Percentiles rank a stretch among this genome's conserved stretches.
These are phyloP conservation scores for Skeletonema tropicum DNA, from an alignment of 108 stramenopile genomes.

Conservation along the genomic window DNA sequence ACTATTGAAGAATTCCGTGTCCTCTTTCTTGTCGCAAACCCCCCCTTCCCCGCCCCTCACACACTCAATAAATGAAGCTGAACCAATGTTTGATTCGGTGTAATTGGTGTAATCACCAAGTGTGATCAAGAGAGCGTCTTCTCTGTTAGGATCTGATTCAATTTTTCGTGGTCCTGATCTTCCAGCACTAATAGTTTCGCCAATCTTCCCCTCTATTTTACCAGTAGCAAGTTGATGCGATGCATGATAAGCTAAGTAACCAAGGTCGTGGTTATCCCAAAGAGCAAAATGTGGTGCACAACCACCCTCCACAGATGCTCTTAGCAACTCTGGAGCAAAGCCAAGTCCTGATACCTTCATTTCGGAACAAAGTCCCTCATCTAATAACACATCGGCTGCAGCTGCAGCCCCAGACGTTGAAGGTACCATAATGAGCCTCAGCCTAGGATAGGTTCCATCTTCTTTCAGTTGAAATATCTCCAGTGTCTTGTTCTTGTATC, in stretches of 20 bases:
- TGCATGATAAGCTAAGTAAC: neutral
- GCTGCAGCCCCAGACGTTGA: neutral
- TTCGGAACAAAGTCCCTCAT: neutral
- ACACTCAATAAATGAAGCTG: neutral
- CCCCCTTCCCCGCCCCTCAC: neutral
- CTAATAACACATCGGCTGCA: neutral
- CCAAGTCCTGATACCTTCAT: neutral
- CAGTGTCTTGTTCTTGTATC: neutral
- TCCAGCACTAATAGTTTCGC: neutral
- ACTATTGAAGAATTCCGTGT: neutral
- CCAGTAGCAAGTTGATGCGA: neutral
- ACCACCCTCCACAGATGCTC: neutral
- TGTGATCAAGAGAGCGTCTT: neutral
- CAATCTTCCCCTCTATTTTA: neutral
- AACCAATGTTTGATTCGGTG: neutral
- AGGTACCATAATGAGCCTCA: neutral
- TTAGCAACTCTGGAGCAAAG: neutral
- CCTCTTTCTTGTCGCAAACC: neutral
- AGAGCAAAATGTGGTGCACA: neutral
- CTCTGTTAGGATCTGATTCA: neutral
- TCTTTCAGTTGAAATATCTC: neutral
- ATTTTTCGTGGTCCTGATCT: neutral
- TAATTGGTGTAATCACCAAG: neutral
- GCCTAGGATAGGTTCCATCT: neutral
- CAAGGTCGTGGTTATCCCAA: neutral